Evolutionary conservation across 164 flowering plant genomes (phyloP).

Genomic region (Paratinospora sagittata): DNA sequence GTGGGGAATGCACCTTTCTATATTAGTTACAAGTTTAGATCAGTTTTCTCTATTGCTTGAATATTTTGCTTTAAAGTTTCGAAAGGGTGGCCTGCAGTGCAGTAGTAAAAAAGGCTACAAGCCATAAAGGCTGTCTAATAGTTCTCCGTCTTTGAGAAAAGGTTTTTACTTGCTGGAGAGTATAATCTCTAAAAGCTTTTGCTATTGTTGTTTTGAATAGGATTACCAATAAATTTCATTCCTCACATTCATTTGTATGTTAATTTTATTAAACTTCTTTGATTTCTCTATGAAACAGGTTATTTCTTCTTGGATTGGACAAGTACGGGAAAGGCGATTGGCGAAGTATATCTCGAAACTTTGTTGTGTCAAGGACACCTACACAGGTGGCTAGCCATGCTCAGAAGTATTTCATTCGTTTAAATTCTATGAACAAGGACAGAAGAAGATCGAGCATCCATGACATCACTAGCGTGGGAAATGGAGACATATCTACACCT

Average conservation of each 20-base stretch:
- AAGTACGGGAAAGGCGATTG: conserved; percentile 95
- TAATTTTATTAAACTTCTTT: too few relatives aligned
- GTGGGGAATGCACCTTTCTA: too few relatives aligned
- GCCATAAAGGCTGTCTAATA: too few relatives aligned
- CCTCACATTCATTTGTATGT: too few relatives aligned
- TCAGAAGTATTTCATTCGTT: conserved; percentile 82
- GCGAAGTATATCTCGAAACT: conserved; percentile 90
- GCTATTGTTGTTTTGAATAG: too few relatives aligned
- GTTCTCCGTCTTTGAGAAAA: too few relatives aligned
- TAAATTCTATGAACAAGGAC: conserved; percentile 92
- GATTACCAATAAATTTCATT: too few relatives aligned
- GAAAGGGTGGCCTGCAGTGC: too few relatives aligned
- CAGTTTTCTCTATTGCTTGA: background rate
- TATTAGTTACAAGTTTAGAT: background rate
- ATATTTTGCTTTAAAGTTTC: too few relatives aligned
- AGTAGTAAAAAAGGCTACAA: too few relatives aligned
- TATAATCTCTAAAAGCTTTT: too few relatives aligned
- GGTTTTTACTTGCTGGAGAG: too few relatives aligned
- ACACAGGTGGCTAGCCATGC: conserved; percentile 97
- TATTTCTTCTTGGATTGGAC: conserved; percentile 88
- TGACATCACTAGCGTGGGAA: conserved; percentile 69
- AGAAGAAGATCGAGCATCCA: conserved; percentile 92
- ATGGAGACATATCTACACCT: conserved; percentile 48
- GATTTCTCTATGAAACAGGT: conserved; percentile 31
- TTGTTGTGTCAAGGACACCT: conserved; percentile 85